Evolutionary conservation across 495 filamentous ascomycete species (phyloP), one percentile per base, ranked within the genome.

Genomic region (Daldinia childiae): DNA sequence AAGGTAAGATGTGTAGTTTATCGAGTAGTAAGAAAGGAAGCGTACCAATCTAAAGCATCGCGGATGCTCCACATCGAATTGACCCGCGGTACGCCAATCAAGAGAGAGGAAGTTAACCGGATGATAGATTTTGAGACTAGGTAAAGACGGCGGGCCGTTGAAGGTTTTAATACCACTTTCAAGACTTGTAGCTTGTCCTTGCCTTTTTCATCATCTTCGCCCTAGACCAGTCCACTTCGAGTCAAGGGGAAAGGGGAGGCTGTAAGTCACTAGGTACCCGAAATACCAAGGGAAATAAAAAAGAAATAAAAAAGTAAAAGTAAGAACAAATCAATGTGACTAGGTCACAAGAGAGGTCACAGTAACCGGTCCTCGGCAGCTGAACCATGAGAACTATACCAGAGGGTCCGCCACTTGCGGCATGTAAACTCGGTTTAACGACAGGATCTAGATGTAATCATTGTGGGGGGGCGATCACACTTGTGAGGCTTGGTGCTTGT

Each of bases 401-500:
- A 67, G n/a, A 64, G 67, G 72, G 45, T 58, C 72, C 72, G 72
- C 72, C 72, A 74, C 72, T 63, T 58, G 68, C 59, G 58, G 67
- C 59, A 71, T 74, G 67, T 69, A 65, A 24, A 58, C 39, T 62
- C 58, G 61, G 70, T 68, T 71, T 27, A 68, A 74, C 66, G 41
- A 70, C 72, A 74, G 67, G 72, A 74, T 74, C 68, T 74, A 68
- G 72, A 74, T 69, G 72, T 71, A 68, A 60, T 74, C 68, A 64
- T 74, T 74, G 72, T 74, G 72, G 72, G 72, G 72, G 72, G 72
- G 43, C 72, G 72, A 74, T 74, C 72, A 74, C 72, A 74, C 72
- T 74, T 71, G 64, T 64, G 72, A 74, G 72, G 72, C 72, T 68
- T 74, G 68, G 68, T 60, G 27, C 62, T 29, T 29, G 67, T 66